These are phyloP conservation scores for Trichosporon asahii DNA, from an alignment of 1,284 basidiomycete species.

Conservation along the genomic window DNA sequence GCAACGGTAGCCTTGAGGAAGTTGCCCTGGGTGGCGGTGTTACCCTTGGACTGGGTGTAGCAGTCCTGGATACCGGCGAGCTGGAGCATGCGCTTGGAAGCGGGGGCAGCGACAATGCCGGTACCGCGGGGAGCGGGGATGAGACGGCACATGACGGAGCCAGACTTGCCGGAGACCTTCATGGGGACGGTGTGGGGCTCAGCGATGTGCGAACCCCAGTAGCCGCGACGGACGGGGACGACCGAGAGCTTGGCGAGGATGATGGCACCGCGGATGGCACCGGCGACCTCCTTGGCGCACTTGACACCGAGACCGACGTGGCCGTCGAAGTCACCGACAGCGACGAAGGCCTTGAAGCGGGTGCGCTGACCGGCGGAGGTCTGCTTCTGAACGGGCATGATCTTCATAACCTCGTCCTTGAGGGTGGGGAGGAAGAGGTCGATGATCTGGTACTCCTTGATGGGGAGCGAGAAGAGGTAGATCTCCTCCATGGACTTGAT, in stretches of 20 bases:
- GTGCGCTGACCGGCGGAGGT: slow-evolving; percentile 99
- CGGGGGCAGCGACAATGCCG: slow-evolving; percentile 98
- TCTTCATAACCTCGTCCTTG: slow-evolving; percentile 99
- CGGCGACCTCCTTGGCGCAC: slow-evolving; percentile 99
- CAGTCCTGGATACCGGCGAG: slow-evolving; percentile 93
- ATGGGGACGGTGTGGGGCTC: slow-evolving; percentile 99
- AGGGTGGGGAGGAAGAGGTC: slow-evolving; percentile 96
- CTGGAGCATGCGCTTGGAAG: slow-evolving; percentile 93
- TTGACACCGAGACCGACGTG: slow-evolving; percentile 99
- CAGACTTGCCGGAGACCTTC: slow-evolving; percentile 97
- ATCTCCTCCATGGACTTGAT: slow-evolving; percentile 99
- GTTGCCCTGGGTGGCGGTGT: slow-evolving; percentile 99
- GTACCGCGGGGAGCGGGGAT: slow-evolving; percentile 98
- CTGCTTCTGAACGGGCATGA: slow-evolving; percentile 99
- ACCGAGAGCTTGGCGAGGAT: slow-evolving; percentile 97
- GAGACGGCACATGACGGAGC: slow-evolving; percentile 98
- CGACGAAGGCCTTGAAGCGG: slow-evolving; percentile 99
- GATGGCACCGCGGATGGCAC: slow-evolving; percentile 98
- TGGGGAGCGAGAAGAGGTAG: slow-evolving; percentile 99
- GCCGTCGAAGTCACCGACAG: slow-evolving; percentile 94
- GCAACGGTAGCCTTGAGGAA: slow-evolving; percentile 99
- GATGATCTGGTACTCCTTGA: slow-evolving; percentile 98
- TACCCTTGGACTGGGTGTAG: slow-evolving; percentile 85
- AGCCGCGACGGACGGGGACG: slow-evolving; percentile 95
- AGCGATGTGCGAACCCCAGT: slow-evolving; percentile 98